phyloP scores from a whole-genome alignment of 1,139 yeast species.

The Torulaspora globosa region DNA sequence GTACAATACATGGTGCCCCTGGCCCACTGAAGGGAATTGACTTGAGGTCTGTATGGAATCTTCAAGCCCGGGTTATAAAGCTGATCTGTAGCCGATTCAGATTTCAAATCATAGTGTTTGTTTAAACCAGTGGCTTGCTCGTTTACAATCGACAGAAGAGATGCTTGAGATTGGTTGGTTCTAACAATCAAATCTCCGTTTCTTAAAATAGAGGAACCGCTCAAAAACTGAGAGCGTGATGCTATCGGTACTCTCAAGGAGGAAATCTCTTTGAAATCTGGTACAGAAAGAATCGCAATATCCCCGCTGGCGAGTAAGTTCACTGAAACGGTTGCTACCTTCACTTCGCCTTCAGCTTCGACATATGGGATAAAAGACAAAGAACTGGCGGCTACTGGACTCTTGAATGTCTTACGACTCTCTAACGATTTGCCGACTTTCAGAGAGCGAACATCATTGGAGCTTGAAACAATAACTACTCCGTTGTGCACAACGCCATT shows the following conservation, averaged over 20 bases:
- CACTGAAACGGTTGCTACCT: constrained; percentile 43
- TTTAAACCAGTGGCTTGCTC: constrained; percentile 35
- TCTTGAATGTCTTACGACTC: constrained; percentile 51
- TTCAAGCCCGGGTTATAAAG: constrained; percentile 57
- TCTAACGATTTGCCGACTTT: constrained; percentile 57
- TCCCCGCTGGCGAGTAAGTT: constrained; percentile 43
- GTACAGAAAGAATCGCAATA: constrained; percentile 46
- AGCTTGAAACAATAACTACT: constrained; percentile 54
- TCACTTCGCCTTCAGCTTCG: constrained; percentile 28
- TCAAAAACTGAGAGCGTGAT: constrained; percentile 41
- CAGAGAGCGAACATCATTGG: constrained; percentile 60
- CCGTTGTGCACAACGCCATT: constrained; percentile 64
- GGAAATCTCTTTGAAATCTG: constrained; percentile 50
- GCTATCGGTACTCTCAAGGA: constrained; percentile 42
- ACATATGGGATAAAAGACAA: constrained; percentile 44
- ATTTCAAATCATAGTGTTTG: constrained; percentile 14
- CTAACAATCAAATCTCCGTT: constrained; percentile 74
- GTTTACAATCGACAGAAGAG: constrained; percentile 47
- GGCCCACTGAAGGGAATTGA: constrained; percentile 83
- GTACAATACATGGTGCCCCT: constrained; percentile 64
- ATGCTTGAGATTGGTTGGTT: constrained; percentile 54
- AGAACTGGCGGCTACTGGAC: constrained; percentile 56
- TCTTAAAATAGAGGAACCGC: constrained; percentile 49
- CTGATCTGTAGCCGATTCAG: constrained; percentile 40
- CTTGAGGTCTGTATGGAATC: constrained; percentile 76